Conservation (phyloP, 169 alveolate species). For the Amoebophrya sp. region DNA sequence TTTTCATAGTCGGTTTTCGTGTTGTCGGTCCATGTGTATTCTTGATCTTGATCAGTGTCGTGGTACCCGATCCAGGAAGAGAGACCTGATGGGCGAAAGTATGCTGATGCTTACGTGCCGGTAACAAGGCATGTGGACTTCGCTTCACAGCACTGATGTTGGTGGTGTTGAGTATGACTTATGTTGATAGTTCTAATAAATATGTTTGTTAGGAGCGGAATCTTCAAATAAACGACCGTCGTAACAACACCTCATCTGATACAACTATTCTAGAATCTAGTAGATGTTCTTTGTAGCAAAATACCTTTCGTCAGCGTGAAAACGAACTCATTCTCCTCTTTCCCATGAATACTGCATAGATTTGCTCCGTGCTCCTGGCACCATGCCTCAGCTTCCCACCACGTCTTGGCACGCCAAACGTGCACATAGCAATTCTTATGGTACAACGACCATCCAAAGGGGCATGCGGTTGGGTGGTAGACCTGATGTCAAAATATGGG, state of each 20-base stretch:
- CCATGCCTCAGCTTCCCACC: conserved; percentile 15
- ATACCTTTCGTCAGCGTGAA: conserved; percentile 20
- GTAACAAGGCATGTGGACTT: too few species aligned
- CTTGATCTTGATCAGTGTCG: not conserved
- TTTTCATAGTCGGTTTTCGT: not conserved
- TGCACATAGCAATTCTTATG: not conserved
- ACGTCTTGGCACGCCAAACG: not conserved
- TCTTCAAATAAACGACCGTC: too few species aligned
- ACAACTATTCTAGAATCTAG: too few species aligned
- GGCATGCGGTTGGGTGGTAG: not conserved
- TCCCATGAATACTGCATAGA: not conserved
- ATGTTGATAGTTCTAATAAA: too few species aligned
- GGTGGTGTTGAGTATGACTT: too few species aligned
- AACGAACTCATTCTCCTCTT: conserved; percentile 16
- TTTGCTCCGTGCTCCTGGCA: not conserved
- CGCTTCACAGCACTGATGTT: too few species aligned
- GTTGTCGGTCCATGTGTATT: not conserved
- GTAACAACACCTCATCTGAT: too few species aligned
- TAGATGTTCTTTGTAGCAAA: too few species aligned
- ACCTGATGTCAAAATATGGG: not conserved
- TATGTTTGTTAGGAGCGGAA: too few species aligned
- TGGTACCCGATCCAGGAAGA: conserved; percentile 10
- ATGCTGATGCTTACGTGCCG: too few species aligned
- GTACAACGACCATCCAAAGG: not conserved
- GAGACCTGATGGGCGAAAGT: too few species aligned